These are phyloP conservation scores for Quercus robur DNA, from an alignment of 306 rosid species.

Conservation along the genomic window DNA sequence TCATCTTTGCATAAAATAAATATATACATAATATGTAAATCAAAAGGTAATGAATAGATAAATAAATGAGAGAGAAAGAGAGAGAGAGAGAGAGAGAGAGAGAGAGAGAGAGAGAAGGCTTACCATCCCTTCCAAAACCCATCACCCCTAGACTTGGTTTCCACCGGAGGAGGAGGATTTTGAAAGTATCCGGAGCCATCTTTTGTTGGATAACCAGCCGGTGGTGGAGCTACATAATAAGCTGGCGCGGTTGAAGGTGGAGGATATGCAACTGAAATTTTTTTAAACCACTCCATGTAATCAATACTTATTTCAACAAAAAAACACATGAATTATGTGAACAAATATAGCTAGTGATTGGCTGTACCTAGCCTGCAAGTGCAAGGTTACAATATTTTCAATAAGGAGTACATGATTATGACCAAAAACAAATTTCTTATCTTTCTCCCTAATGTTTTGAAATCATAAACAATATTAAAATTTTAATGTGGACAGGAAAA, in stretches of 20 bases:
- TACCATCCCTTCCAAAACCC: slow-evolving; percentile 94
- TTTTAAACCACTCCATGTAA: background rate
- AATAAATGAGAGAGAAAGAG: background rate
- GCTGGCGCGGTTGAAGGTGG: slow-evolving; percentile 32
- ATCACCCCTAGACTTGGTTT: slow-evolving; percentile 72
- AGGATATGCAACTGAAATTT: slow-evolving; percentile 20
- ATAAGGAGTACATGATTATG: no score
- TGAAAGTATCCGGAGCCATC: slow-evolving; percentile 34
- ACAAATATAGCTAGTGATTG: no score
- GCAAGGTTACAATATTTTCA: no score
- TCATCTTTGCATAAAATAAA: background rate
- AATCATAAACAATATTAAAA: no score
- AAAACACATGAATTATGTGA: no score
- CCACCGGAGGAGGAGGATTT: slow-evolving; percentile 8
- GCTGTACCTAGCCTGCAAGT: no score
- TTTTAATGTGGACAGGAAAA: no score
- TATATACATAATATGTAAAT: background rate
- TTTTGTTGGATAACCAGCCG: slow-evolving; percentile 67
- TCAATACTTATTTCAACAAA: background rate
- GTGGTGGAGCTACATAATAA: slow-evolving; percentile 44
- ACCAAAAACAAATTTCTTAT: no score
- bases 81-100: slow-evolving; percentile 2
- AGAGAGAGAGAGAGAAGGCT: background rate
- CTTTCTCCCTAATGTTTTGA: no score
- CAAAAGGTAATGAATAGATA: background rate